A percentile compares a stretch with the other conserved stretches of the same genome.
phyloP scores from a whole-genome alignment of 2,329 filamentous ascomycete species.

The Venturia oleaginea region DNA sequence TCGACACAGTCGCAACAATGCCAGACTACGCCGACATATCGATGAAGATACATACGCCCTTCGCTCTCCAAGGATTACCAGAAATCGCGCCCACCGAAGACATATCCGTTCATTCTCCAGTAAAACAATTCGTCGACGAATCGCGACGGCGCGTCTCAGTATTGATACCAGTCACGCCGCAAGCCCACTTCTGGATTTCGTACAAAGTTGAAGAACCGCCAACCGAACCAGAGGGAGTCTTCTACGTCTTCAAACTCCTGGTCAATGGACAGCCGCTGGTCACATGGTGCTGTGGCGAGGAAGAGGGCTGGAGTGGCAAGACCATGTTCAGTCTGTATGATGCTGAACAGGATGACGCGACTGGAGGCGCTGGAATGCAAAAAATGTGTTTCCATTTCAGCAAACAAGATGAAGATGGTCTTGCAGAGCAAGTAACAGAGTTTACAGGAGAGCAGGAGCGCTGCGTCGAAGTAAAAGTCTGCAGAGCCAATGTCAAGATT shows the following conservation, averaged over 20 bases:
- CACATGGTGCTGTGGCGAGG: constrained; percentile 36
- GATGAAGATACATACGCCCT: constrained; percentile 9
- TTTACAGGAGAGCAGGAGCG: constrained; percentile 19
- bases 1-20: constrained; percentile 1
- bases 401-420: not conserved
- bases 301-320: constrained; percentile 35
- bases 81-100: constrained; percentile 7
- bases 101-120: not conserved
- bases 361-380: constrained; percentile 27
- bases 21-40: constrained; percentile 2
- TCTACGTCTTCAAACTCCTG: constrained; percentile 40
- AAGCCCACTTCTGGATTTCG: constrained; percentile 12
- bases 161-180: constrained; percentile 7
- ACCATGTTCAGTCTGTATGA: constrained; percentile 37
- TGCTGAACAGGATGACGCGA: constrained; percentile 9
- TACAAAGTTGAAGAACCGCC: constrained; percentile 8
- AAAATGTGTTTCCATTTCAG: constrained; percentile 28
- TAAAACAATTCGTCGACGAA: not conserved
- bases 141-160: constrained; percentile 7
- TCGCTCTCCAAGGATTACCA: not conserved
- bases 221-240: not conserved
- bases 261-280: constrained; percentile 30
- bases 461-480: constrained; percentile 33
- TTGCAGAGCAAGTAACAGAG: not conserved
- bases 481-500: constrained; percentile 32